Evolutionary conservation across 108 stramenopile genomes (phyloP).

Genomic region (Pseudonitzschia multistriata): DNA sequence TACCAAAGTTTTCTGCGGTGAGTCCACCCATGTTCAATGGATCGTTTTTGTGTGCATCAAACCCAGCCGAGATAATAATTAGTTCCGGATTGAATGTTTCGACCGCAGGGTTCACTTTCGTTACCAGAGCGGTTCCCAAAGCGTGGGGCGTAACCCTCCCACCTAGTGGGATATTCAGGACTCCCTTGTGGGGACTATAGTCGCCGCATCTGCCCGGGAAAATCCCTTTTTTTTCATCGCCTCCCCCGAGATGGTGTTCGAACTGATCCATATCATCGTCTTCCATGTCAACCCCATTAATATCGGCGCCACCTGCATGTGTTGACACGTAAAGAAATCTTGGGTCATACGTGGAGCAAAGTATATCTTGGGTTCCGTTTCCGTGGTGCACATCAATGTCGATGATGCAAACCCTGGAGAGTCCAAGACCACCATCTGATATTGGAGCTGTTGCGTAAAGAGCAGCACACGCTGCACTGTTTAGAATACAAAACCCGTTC

Average conservation of each 20-base stretch:
- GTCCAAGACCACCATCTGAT: slow-evolving; percentile 76
- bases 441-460: slow-evolving; percentile 87
- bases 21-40: slow-evolving; percentile 84
- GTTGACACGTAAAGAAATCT: slow-evolving; percentile 87
- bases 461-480: slow-evolving; percentile 94
- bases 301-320: slow-evolving; percentile 80
- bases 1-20: slow-evolving; percentile 82
- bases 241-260: slow-evolving; percentile 38
- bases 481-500: slow-evolving; percentile 97
- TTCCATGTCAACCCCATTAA: slow-evolving; percentile 67
- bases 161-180: slow-evolving; percentile 87
- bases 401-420: slow-evolving; percentile 84
- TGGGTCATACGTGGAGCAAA: slow-evolving; percentile 86
- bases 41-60: slow-evolving; percentile 92
- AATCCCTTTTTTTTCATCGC: slow-evolving; percentile 66
- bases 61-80: slow-evolving; percentile 94
- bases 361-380: slow-evolving; percentile 91
- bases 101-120: slow-evolving; percentile 77
- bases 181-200: slow-evolving; percentile 78
- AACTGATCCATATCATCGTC: slow-evolving; percentile 55
- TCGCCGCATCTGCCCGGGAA: slow-evolving; percentile 88
- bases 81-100: slow-evolving; percentile 91
- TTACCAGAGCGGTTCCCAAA: slow-evolving; percentile 73
- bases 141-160: slow-evolving; percentile 63
- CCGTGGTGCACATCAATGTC: slow-evolving; percentile 97